Conservation (phyloP, 352 stramenopile genomes). For the Pythium insidiosum region DNA sequence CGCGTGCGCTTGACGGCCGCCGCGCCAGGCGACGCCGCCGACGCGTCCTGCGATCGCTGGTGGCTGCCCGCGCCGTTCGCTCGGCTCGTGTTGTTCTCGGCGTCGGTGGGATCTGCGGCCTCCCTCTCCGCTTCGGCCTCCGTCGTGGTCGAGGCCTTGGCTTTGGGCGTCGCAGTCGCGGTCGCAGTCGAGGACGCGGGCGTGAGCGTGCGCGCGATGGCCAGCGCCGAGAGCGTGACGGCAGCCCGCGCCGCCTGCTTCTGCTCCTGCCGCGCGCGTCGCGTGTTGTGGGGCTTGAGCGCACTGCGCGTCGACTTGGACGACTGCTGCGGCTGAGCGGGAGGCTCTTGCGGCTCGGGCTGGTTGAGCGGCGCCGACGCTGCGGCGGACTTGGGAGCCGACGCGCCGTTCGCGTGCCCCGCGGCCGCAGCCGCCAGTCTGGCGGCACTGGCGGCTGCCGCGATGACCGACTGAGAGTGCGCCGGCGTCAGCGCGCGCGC, state of each 20-base stretch:
- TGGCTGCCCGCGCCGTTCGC: neutral
- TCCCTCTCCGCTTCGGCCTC: neutral
- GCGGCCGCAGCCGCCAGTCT: neutral
- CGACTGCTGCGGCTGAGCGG: neutral
- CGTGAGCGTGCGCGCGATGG: neutral
- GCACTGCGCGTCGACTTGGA: neutral
- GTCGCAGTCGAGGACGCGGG: neutral
- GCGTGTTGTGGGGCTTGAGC: too few relatives aligned
- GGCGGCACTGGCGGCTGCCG: neutral
- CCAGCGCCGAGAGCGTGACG: conserved; percentile 8
- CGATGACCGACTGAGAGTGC: neutral
- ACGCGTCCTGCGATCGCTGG: conserved; percentile 1
- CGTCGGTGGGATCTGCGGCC: neutral
- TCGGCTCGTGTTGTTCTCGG: neutral
- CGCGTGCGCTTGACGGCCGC: conserved; percentile 7
- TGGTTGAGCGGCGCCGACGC: neutral
- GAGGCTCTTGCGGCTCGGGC: neutral
- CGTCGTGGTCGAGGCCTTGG: neutral
- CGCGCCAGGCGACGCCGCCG: neutral
- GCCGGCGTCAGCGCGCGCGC: neutral
- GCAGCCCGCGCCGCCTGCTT: conserved; percentile 7
- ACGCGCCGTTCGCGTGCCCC: neutral
- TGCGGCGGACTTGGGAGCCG: neutral
- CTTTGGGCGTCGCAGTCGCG: too few relatives aligned
- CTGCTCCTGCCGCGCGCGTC: conserved; percentile 11